These are phyloP conservation scores for Pisolithus thermaeus DNA, from an alignment of 1,284 basidiomycete species.

Conservation along the genomic window DNA sequence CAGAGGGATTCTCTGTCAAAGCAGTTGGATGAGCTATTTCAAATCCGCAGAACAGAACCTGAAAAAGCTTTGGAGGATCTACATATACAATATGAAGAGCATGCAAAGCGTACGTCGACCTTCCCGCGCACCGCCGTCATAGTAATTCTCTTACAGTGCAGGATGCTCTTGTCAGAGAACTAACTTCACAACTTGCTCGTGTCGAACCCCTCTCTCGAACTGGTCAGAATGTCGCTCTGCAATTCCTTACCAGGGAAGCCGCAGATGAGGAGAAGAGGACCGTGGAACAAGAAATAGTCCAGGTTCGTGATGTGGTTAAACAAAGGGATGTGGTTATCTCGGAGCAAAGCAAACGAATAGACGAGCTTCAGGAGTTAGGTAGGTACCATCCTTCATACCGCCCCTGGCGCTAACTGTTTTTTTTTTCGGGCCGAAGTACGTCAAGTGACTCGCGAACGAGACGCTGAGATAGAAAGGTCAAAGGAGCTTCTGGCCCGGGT, in stretches of 20 bases:
- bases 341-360: constrained; percentile 42
- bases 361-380: constrained; percentile 45
- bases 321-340: constrained; percentile 40
- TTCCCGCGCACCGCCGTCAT: background rate
- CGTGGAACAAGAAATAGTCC: constrained; percentile 44
- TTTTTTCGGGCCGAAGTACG: constrained; percentile 38
- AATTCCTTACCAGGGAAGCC: constrained; percentile 65
- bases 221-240: constrained; percentile 46
- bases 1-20: constrained; percentile 45
- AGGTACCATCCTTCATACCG: constrained; percentile 7
- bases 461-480: constrained; percentile 56
- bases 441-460: constrained; percentile 47
- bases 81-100: constrained; percentile 43
- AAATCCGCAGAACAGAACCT: constrained; percentile 54
- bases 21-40: constrained; percentile 53
- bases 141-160: constrained; percentile 38
- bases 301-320: constrained; percentile 39
- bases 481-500: constrained; percentile 41
- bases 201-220: constrained; percentile 47
- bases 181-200: constrained; percentile 48
- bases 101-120: constrained; percentile 40
- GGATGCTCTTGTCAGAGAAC: constrained; percentile 49
- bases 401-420: constrained; percentile 4
- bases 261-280: constrained; percentile 61
- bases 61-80: constrained; percentile 48